phyloP scores from a whole-genome alignment of 768 basidiomycete species.

The Russula emetica region DNA sequence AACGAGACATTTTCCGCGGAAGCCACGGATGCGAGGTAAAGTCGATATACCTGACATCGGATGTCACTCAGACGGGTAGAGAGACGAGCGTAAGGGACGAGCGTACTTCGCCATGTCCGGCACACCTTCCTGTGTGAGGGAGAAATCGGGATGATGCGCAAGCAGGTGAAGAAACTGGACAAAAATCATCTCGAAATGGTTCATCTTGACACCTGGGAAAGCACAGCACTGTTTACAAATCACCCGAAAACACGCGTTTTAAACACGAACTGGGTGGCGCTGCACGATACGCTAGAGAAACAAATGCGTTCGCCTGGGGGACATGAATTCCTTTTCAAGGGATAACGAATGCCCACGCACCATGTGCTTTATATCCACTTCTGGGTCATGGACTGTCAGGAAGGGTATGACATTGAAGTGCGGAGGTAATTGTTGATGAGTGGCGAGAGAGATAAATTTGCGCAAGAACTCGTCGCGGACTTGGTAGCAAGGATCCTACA shows the following conservation, averaged over 20 bases:
- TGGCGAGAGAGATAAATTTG: conserved; percentile 67
- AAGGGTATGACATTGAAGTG: conserved; percentile 83
- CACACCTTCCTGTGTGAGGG: conserved; percentile 58
- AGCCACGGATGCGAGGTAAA: conserved; percentile 75
- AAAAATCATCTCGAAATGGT: conserved; percentile 77
- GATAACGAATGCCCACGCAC: conserved; percentile 39
- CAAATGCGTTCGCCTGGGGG: conserved; percentile 17
- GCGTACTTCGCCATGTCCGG: conserved; percentile 77
- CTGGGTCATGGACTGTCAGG: conserved; percentile 88
- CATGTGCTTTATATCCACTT: conserved; percentile 65
- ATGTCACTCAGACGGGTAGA: conserved; percentile 1
- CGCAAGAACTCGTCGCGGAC: conserved; percentile 75
- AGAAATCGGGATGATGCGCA: conserved; percentile 94
- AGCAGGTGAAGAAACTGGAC: conserved; percentile 82
- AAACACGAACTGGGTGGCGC: conserved; percentile 16
- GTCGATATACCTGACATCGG: conserved; percentile 69
- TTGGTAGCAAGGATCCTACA: conserved; percentile 81
- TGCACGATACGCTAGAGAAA: conserved; percentile 26
- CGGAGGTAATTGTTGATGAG: conserved; percentile 57
- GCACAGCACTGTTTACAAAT: not conserved
- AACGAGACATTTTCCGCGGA: conserved; percentile 80
- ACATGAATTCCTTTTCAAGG: not conserved
- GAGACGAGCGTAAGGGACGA: not conserved
- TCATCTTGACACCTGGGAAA: conserved; percentile 48
- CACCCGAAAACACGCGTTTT: not conserved